Evolutionary conservation across 192 early-diverging fungal genomes (phyloP), one percentile per base, ranked within the genome.

Genomic region (Spizellomyces punctatus): DNA sequence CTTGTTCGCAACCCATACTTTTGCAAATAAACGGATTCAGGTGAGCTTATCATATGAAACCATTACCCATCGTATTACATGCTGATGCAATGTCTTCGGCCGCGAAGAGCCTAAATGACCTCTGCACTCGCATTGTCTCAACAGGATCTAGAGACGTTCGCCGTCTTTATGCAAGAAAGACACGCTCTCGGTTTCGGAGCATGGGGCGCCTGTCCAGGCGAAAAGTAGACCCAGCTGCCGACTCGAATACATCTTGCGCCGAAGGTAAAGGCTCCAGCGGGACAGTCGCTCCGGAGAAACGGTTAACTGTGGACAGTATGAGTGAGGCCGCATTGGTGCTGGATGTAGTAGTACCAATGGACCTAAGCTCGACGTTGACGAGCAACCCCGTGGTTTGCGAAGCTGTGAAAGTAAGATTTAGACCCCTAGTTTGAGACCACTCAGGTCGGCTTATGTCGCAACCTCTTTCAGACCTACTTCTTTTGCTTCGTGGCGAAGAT

Each of bases 1-100:
- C 50, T 19, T 54, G 50, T 54, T 54, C 14, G 50, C 50, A 12
- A 54, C 50, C 50, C 50, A 54, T 54, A 54, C 50, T n/a, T 54
- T 54, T 19, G 50, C 50, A 12, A 54, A 54, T 4, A 54, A 54
- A 4, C 50, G 17, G 2, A 54, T 54, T 54, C 50, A 54, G 50
- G 50, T 54, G 17, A n/a, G 14, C 27, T 36, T 36, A 36, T 36
- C 27, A 36, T 36, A 36, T 36, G 27, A 36, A 3, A 36, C 27
- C 27, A 36, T 36, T 36, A 36, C 27, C 1, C 27, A 36, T 36
- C 27, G 0, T 36, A 36, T 36, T 36, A 36, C 27, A 36, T 36
- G 27, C 27, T 36, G 27, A 36, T 36, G 3, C 27, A 36, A 36
- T 36, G 27, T 36, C 27, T 36, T 36, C 27, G 27, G 27, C 27